phyloP scores from a whole-genome alignment of 768 basidiomycete species.

The Baorangia bicolor region DNA sequence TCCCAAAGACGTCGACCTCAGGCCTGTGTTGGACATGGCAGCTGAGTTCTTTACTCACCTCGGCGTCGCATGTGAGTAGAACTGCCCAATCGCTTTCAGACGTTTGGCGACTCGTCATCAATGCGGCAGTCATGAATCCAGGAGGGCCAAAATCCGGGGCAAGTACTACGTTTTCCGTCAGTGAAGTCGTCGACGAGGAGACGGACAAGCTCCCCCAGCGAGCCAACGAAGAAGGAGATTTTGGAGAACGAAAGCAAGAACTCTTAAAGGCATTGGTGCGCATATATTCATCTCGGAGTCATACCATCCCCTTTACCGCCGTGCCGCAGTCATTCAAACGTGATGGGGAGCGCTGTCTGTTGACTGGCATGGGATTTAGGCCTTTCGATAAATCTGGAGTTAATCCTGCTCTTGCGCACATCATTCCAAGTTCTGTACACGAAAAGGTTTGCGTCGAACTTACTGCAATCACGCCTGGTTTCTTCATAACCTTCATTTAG shows the following conservation, averaged over 20 bases:
- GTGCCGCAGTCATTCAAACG: not conserved
- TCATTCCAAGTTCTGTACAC: slow-evolving; percentile 2
- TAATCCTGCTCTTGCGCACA: not conserved
- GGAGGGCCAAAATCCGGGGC: not conserved
- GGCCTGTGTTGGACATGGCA: too few species aligned
- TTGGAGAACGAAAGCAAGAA: not conserved
- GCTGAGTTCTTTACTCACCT: too few species aligned
- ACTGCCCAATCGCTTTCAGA: too few species aligned
- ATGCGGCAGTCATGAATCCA: too few species aligned
- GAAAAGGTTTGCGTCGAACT: too few species aligned
- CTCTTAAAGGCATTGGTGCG: slow-evolving; percentile 5
- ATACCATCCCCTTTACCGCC: not conserved
- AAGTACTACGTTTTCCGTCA: not conserved
- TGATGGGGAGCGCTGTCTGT: not conserved
- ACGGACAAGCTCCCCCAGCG: not conserved
- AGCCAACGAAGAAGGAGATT: not conserved
- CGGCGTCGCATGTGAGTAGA: too few species aligned
- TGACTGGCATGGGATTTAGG: not conserved
- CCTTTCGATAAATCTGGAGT: not conserved
- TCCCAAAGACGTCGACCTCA: too few species aligned
- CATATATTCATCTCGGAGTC: not conserved
- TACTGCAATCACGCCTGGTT: not conserved
- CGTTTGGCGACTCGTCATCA: too few species aligned
- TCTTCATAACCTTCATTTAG: not conserved
- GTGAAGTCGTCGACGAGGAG: not conserved